A percentile compares a stretch with the other conserved stretches of the same genome.
These are phyloP conservation scores for Alternaria ventricosa DNA, from an alignment of 2,329 filamentous ascomycete species.

Conservation along the genomic window DNA sequence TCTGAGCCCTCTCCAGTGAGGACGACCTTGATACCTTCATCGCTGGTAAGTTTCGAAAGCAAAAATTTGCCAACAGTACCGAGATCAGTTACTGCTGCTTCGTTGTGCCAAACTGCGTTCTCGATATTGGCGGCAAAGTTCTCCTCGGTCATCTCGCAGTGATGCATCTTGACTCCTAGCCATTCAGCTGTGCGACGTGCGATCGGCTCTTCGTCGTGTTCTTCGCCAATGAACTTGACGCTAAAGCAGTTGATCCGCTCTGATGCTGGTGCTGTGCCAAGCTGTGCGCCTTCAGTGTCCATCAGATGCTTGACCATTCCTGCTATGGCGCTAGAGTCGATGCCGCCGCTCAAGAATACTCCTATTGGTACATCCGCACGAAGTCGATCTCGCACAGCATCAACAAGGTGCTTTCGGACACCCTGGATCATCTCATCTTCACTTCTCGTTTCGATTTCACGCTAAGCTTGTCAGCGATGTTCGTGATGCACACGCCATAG, in stretches of 20 bases:
- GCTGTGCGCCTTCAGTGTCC: constrained; percentile 51
- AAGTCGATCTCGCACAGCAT: constrained; percentile 61
- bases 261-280: constrained; percentile 53
- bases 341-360: constrained; percentile 63
- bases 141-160: constrained; percentile 49
- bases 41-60: constrained; percentile 55
- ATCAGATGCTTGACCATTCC: constrained; percentile 60
- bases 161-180: constrained; percentile 55
- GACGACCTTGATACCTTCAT: constrained; percentile 61
- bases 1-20: constrained; percentile 62
- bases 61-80: constrained; percentile 61
- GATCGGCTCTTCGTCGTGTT: constrained; percentile 50
- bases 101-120: constrained; percentile 55
- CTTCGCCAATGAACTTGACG: constrained; percentile 59
- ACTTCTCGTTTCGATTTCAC: constrained; percentile 50
- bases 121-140: constrained; percentile 53
- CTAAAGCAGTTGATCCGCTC: constrained; percentile 55
- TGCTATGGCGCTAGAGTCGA: constrained; percentile 64
- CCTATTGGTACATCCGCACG: constrained; percentile 65
- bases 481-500: too few species aligned
- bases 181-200: constrained; percentile 57
- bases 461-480: constrained; percentile 2
- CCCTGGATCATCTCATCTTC: constrained; percentile 60
- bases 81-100: constrained; percentile 57
- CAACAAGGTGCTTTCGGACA: constrained; percentile 58